Evolutionary conservation across 139 green algal species (phyloP).

Genomic region (Volvox africanus): DNA sequence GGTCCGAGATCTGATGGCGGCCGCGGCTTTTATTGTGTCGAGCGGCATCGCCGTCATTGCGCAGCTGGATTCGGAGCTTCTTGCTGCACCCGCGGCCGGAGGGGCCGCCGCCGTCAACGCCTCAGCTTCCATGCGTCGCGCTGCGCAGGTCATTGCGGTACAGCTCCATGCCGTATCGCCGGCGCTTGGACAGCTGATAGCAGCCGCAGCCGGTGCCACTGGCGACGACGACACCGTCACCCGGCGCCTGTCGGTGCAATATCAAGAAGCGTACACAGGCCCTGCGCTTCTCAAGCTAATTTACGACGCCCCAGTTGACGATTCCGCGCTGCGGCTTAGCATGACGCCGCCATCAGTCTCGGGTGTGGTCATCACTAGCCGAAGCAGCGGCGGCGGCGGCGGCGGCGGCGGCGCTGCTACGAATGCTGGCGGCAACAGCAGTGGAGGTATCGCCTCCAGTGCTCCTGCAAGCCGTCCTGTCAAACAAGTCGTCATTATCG

Average conservation of each 20-base stretch:
- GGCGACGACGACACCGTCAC: neutral
- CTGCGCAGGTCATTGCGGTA: constrained; percentile 8
- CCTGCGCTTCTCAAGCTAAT: neutral
- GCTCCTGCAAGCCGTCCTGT: neutral
- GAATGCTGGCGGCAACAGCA: neutral
- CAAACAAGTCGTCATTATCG: neutral
- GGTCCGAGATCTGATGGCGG: neutral
- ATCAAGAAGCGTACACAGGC: neutral
- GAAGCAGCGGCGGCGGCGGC: neutral
- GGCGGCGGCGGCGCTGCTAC: neutral
- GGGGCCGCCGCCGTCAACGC: neutral
- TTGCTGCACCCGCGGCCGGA: neutral
- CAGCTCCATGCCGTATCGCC: neutral
- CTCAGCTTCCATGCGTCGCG: neutral
- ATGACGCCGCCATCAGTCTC: neutral
- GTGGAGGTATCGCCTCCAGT: neutral
- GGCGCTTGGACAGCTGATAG: neutral
- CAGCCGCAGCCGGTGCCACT: neutral
- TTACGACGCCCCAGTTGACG: neutral
- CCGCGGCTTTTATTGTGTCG: neutral
- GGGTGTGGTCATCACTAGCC: neutral
- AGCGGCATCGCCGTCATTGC: neutral
- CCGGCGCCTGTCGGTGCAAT: neutral
- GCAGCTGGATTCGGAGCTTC: neutral
- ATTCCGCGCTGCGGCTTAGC: neutral